Evolutionary conservation across 306 rosid genomes (phyloP).

Genomic region (Elaeagnus macrophylla): DNA sequence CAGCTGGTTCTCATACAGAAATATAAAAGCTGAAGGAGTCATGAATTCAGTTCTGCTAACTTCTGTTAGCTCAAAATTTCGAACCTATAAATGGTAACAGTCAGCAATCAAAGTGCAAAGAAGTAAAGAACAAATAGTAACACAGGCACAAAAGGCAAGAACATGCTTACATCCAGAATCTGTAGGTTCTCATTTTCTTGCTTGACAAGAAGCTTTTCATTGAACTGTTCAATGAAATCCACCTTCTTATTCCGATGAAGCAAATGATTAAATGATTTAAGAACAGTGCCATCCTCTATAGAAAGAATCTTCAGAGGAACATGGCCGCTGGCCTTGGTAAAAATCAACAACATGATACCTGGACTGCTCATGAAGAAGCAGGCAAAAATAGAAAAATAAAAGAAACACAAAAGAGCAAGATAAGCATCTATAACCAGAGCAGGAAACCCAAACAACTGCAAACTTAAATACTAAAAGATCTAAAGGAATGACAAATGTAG

Average conservation of each 20-base stretch:
- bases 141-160: constrained; percentile 4
- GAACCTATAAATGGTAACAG: constrained; percentile 42
- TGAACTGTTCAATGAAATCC: constrained; percentile 94
- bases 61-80: constrained; percentile 61
- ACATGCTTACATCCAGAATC: constrained; percentile 70
- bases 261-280: constrained; percentile 74
- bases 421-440: background rate
- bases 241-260: constrained; percentile 89
- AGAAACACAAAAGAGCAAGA: background rate
- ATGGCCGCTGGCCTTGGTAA: constrained; percentile 58
- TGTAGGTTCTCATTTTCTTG: constrained; percentile 96
- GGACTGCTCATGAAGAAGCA: constrained; percentile 42
- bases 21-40: constrained; percentile 94
- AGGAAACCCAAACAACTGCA: background rate
- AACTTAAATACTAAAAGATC: background rate
- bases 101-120: constrained; percentile 17
- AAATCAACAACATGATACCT: constrained; percentile 82
- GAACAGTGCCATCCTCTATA: constrained; percentile 90
- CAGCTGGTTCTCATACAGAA: constrained; percentile 80
- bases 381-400: constrained; percentile 5
- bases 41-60: constrained; percentile 69
- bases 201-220: constrained; percentile 94
- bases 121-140: constrained; percentile 4
- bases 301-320: constrained; percentile 89
- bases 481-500: background rate